Base-by-base conservation (phyloP, 495 filamentous ascomycete species). In the Penicillium manginii region DNA sequence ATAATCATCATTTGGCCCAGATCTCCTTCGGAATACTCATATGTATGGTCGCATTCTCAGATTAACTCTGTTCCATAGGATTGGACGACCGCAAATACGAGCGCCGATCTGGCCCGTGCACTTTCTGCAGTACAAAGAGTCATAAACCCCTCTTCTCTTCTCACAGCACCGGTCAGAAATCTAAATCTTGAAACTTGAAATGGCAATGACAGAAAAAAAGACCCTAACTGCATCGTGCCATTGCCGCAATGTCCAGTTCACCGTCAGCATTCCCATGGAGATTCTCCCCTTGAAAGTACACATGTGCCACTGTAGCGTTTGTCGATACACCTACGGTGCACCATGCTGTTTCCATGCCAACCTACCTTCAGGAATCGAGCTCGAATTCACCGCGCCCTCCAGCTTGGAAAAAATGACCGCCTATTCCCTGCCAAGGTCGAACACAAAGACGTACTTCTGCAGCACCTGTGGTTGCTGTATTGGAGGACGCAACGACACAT, bases 281-380 rank as follows among this genome's bases (percentile, higher is more conserved):
- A 15, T 53, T 11, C 59, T 74, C 29, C 73, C 72, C 6, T 52
- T 74, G 12, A 53, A 65, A 46, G 58, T 71, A n/a, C 71, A 75
- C 39, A 57, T 91, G 42, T 91, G 88, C 72, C 86, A 87, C 61
- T 91, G 88, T 75, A 71, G 72, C 64, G 74, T 75, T 46, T 90
- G 86, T 62, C 84, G 88, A 48, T 83, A 83, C 56, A 72, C 72
- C 5, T 81, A 82, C 15, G 88, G 88, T 40, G 69, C 81, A 4
- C 72, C 84, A 9, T 84, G 76, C 52, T 76, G 70, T 21, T 82
- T 81, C n/a, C 84, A 84, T 45, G 63, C 78, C 4, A 50, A 61
- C 2, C 59, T 81, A 21, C 81, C 67, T 53, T 77, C 78, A 23
- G 69, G 76, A 2, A 52, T 70, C 0, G 56, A 75, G 37, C 72